A percentile compares a stretch with the other conserved stretches of the same genome.
phyloP scores from a whole-genome alignment of 495 filamentous ascomycete genomes.

The Alectoria sarmentosa region DNA sequence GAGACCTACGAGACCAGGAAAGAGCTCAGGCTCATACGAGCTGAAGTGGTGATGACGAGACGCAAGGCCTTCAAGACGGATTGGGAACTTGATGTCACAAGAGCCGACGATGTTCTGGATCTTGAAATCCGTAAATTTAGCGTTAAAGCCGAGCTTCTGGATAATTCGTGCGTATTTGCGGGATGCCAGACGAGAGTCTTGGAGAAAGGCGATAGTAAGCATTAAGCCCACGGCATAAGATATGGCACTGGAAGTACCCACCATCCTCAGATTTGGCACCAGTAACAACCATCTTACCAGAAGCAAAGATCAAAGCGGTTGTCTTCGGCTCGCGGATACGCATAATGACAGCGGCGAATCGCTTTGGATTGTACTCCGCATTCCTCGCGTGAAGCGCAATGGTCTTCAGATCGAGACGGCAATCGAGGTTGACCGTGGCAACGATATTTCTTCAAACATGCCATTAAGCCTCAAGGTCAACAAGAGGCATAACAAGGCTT shows the following conservation, averaged over 20 bases:
- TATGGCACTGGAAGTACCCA: not conserved
- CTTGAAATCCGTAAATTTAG: conserved; percentile 99
- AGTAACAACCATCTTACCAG: conserved; percentile 99
- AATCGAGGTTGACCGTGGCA: conserved; percentile 97
- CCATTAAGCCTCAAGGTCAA: conserved; percentile 55
- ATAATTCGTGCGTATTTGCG: conserved; percentile 99
- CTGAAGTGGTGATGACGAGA: conserved; percentile 98
- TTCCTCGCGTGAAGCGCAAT: conserved; percentile 98
- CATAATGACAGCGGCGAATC: conserved; percentile 99
- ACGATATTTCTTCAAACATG: conserved; percentile 90
- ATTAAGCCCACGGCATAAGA: not conserved
- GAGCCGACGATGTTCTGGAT: conserved; percentile 97
- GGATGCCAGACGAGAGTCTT: conserved; percentile 82
- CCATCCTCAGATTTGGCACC: conserved; percentile 96
- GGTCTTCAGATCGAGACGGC: conserved; percentile 96
- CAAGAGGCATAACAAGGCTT: conserved; percentile 40
- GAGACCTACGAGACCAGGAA: conserved; percentile 66
- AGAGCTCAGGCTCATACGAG: conserved; percentile 96
- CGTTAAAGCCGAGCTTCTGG: conserved; percentile 98
- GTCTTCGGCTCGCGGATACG: conserved; percentile 99
- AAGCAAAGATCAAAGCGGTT: conserved; percentile 94
- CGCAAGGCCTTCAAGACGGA: conserved; percentile 91
- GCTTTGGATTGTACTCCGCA: conserved; percentile 98
- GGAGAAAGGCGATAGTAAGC: not conserved
- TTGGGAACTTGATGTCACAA: conserved; percentile 97